phyloP scores from a whole-genome alignment of 2,329 filamentous ascomycete genomes.

The Phaeophleospora eucalypticola region DNA sequence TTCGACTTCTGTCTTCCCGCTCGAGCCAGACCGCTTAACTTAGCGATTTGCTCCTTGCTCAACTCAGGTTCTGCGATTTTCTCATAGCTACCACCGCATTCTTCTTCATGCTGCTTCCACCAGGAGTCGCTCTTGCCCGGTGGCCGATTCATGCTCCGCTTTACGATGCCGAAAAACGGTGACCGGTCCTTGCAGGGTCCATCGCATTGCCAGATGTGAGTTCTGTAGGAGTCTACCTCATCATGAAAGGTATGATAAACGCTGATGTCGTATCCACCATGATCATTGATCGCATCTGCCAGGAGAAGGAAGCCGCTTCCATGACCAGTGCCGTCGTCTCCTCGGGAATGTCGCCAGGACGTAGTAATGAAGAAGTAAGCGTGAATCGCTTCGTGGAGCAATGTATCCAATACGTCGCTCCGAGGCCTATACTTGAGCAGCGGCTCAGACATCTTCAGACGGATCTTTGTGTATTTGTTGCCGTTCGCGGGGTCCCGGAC shows the following conservation, averaged over 20 bases:
- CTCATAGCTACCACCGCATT: slow-evolving; percentile 40
- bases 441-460: slow-evolving; percentile 42
- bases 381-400: slow-evolving; percentile 44
- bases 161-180: slow-evolving; percentile 44
- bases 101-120: slow-evolving; percentile 38
- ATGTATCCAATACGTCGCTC: slow-evolving; percentile 41
- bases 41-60: slow-evolving; percentile 39
- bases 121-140: slow-evolving; percentile 41
- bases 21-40: slow-evolving; percentile 37
- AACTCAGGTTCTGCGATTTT: slow-evolving; percentile 42
- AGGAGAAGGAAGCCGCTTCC: slow-evolving; percentile 41
- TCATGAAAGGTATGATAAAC: slow-evolving; percentile 45
- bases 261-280: slow-evolving; percentile 40
- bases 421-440: slow-evolving; percentile 43
- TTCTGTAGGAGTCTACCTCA: slow-evolving; percentile 44
- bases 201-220: slow-evolving; percentile 44
- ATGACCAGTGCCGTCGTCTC: slow-evolving; percentile 42
- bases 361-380: slow-evolving; percentile 47
- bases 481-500: slow-evolving; percentile 34
- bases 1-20: slow-evolving; percentile 45
- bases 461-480: slow-evolving; percentile 37
- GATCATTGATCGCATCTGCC: slow-evolving; percentile 43
- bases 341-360: slow-evolving; percentile 40
- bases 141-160: slow-evolving; percentile 44
- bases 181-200: slow-evolving; percentile 37